Evolutionary conservation across 371 early-diverging fungal genomes (phyloP), one percentile per base, ranked within the genome.

Genomic region (Mucor saturninus): DNA sequence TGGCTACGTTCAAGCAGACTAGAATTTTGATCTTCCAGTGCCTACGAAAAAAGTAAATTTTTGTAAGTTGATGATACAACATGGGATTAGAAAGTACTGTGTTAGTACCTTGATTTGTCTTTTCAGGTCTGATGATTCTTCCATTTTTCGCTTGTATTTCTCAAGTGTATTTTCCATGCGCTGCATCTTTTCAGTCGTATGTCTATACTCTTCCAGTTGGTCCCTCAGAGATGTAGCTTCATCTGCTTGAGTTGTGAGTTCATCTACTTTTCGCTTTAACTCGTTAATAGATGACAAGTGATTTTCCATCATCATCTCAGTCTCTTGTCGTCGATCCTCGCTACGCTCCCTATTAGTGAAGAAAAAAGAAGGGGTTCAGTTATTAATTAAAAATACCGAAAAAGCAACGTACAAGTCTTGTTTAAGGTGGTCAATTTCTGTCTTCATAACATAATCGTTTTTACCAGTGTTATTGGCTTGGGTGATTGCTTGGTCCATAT

Each of bases 121-220:
- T 53, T 92, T 84, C 40, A 93, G 56, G 54, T 96, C 96, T 1
- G 85, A 83, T 14, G 84, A 84, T 54, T 97, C 96, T 60, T 97
- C 97, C 15, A 94, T 83, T 56, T 93, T 91, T 66, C 92, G 86
- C 71, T 93, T 95, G 80, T 95, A 98, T 69, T 97, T 97, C 61
- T 95, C 97, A 39, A 95, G 78, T 30, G 91, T 84, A 37, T 86
- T 91, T 69, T 97, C 97, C 38, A 92, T 83, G 75, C 91, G 94
- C 71, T 90, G 89, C 59, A 96, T 84, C 61, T 90, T 91, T 57
- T 96, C 97, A 13, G 90, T 89, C 0, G 89, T 84, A 65, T 94
- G 94, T 55, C 86, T 84, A 69, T 93, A 89, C 70, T 96, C 97
- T 60, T 95, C 94, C 30, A 95, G 68, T 69, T 96, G 89, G 65